Base-by-base conservation (phyloP, 2,329 filamentous ascomycete species). In the Penicillium sp. region DNA sequence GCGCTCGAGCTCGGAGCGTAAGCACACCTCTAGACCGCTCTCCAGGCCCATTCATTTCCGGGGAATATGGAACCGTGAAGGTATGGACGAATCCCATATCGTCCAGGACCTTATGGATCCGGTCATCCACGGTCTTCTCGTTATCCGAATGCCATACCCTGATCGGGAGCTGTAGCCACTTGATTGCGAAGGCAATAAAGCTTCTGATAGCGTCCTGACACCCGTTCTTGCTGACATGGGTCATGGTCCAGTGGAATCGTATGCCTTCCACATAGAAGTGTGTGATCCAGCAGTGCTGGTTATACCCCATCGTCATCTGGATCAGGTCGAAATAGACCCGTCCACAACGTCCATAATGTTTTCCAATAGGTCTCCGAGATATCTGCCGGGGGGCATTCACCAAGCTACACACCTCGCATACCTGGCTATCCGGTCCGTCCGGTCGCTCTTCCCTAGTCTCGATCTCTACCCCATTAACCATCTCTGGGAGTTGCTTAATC, bases 231-330 rank as follows among this genome's bases (percentile, higher is more conserved):
- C 7, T 22, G 4, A 7, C 14, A 14, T 43, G 20, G 7, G 20
- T 43, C 18, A 12, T 7, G 6, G 20, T 9, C 41, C 14, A 46
- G 22, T 56, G 41, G 14, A 56, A 43, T 1, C 46, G 25, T 3
- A 47, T 46, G 12, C 50, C 50, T n/a, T 56, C 46, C 4, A 56
- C 15, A 12, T 50, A 53, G 14, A 56, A 49, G 11, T 56, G 33
- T 5, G 41, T 44, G 5, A 53, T 51, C 50, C 23, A 56, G 7
- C 27, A 45, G 15, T 54, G 4, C 14, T 15, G 14, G 26, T 56
- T 56, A 31, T 44, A 53, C 0, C 23, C 33, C 18, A n/a, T 12
- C 4, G 20, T n/a, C 3, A 56, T 8, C 8, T 56, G n/a, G 25
- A 56, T 47, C 2, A 56, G 20, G 18, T 56, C 33, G 22, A 53